Evolutionary conservation across 2,329 filamentous ascomycete genomes (phyloP).

Genomic region (Cadophora sp.): DNA sequence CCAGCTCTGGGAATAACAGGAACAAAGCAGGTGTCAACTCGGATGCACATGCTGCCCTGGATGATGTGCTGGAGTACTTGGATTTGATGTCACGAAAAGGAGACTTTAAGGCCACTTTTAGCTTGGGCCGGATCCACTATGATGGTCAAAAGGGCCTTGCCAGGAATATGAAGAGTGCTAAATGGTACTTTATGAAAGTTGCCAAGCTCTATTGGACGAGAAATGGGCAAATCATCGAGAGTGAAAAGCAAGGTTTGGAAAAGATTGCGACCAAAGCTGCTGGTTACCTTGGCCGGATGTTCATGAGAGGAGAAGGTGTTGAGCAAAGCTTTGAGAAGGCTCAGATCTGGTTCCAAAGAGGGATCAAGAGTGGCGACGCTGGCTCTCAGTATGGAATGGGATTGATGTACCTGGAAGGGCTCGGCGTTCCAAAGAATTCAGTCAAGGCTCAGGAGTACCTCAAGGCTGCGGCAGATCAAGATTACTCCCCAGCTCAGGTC

Average conservation of each 20-base stretch:
- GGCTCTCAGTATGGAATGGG: slow-evolving; percentile 74
- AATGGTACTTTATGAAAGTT: slow-evolving; percentile 71
- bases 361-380: slow-evolving; percentile 67
- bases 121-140: slow-evolving; percentile 72
- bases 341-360: slow-evolving; percentile 71
- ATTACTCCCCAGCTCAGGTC: slow-evolving; percentile 70
- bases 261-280: slow-evolving; percentile 73
- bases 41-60: slow-evolving; percentile 83
- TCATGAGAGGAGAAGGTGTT: slow-evolving; percentile 73
- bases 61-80: slow-evolving; percentile 92
- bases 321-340: slow-evolving; percentile 70
- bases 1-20: slow-evolving; percentile 85
- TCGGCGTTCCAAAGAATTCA: slow-evolving; percentile 67
- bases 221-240: slow-evolving; percentile 63
- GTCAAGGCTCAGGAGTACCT: slow-evolving; percentile 69
- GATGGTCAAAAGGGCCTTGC: slow-evolving; percentile 69
- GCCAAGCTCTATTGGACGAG: slow-evolving; percentile 72
- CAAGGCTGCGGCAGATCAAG: slow-evolving; percentile 71
- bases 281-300: slow-evolving; percentile 75
- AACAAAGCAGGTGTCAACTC: slow-evolving; percentile 75
- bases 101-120: slow-evolving; percentile 74
- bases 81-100: slow-evolving; percentile 77
- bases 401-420: slow-evolving; percentile 72
- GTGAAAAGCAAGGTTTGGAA: slow-evolving; percentile 64
- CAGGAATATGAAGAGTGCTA: slow-evolving; percentile 66